Evolutionary conservation across 2,329 filamentous ascomycete genomes (phyloP).

Genomic region (Zymoseptoria crescenta): DNA sequence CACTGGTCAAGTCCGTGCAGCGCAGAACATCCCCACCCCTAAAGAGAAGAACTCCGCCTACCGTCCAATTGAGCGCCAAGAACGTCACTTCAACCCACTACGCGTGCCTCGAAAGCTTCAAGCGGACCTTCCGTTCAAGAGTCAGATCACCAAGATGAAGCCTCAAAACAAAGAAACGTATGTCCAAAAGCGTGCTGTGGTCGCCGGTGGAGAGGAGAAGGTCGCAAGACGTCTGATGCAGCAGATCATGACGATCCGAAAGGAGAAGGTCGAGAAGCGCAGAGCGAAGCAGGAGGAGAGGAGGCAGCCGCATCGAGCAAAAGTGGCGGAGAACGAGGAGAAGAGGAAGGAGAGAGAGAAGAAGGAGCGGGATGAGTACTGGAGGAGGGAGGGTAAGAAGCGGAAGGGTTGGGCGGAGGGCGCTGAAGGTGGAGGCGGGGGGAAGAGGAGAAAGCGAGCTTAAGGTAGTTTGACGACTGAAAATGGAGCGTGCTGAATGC

Average conservation of each 20-base stretch:
- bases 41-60: constrained; percentile 79
- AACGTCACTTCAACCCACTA: constrained; percentile 51
- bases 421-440: constrained; percentile 37
- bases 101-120: constrained; percentile 72
- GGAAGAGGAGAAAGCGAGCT: constrained; percentile 24
- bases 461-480: constrained; percentile 1
- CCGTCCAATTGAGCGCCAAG: constrained; percentile 50
- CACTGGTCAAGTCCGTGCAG: constrained; percentile 81
- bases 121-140: constrained; percentile 82
- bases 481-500: too few relatives aligned
- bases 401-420: constrained; percentile 50
- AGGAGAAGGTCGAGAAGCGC: constrained; percentile 82
- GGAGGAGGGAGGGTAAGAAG: constrained; percentile 83
- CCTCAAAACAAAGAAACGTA: constrained; percentile 77
- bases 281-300: constrained; percentile 81
- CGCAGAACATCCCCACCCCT: constrained; percentile 66
- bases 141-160: constrained; percentile 75
- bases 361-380: constrained; percentile 85
- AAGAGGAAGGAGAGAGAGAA: constrained; percentile 82
- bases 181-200: constrained; percentile 90
- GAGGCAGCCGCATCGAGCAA: constrained; percentile 69
- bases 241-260: constrained; percentile 82
- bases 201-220: constrained; percentile 73
- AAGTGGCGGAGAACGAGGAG: constrained; percentile 73
- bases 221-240: constrained; percentile 82